These are phyloP conservation scores for Trematosphaeria pertusa DNA, from an alignment of 2,329 filamentous ascomycete genomes.

Conservation along the genomic window DNA sequence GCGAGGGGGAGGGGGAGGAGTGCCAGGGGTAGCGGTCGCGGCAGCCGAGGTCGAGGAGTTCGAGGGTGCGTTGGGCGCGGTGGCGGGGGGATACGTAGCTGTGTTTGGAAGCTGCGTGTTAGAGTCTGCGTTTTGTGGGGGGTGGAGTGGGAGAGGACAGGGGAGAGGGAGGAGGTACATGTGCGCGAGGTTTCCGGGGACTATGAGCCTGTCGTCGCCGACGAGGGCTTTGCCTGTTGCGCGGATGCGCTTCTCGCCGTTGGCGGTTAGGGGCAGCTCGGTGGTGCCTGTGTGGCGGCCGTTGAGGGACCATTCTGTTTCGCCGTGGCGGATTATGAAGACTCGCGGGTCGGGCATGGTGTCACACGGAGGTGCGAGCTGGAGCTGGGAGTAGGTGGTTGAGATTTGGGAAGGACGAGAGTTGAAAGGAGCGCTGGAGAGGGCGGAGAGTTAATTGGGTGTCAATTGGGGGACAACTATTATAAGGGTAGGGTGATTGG, in stretches of 20 bases:
- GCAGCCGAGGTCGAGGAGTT: slow-evolving; percentile 79
- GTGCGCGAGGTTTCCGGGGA: slow-evolving; percentile 79
- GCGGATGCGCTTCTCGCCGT: slow-evolving; percentile 66
- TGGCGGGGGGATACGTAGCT: slow-evolving; percentile 85
- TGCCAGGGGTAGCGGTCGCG: slow-evolving; percentile 75
- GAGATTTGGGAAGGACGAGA: no score
- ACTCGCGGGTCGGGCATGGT: slow-evolving; percentile 56
- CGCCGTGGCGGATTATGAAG: slow-evolving; percentile 77
- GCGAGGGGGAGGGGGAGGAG: slow-evolving; percentile 3
- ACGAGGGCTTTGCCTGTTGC: slow-evolving; percentile 82
- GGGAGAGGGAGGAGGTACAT: slow-evolving; percentile 63
- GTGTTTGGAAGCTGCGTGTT: no score
- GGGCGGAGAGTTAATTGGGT: no score
- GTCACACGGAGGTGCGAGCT: slow-evolving; percentile 1
- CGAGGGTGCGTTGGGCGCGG: slow-evolving; percentile 87
- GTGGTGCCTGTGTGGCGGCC: slow-evolving; percentile 78
- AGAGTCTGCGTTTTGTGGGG: not conserved
- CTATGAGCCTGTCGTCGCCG: slow-evolving; percentile 83
- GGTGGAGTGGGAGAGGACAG: not conserved
- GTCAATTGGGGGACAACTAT: no score
- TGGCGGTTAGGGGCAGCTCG: slow-evolving; percentile 84
- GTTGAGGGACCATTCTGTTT: slow-evolving; percentile 93
- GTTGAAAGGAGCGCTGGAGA: no score
- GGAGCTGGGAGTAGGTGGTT: not conserved
- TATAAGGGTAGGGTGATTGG: no score